Base-by-base conservation (phyloP, 306 rosid genomes). In the Carpinus fangiana region DNA sequence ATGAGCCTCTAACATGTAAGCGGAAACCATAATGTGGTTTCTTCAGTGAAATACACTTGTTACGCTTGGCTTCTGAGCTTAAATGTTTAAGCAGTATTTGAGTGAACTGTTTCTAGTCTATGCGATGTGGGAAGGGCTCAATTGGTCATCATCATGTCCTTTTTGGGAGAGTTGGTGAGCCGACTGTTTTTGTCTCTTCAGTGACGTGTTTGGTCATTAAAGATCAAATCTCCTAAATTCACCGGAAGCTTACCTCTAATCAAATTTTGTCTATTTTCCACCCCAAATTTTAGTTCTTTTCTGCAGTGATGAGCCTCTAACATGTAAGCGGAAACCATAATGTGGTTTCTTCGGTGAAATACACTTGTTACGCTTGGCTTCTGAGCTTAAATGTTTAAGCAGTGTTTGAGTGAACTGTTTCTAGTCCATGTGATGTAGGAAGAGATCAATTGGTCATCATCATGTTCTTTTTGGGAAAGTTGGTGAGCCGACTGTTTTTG, bases 1-100 rank as follows among this genome's bases (percentile, higher is more conserved):
- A 87, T 86, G 90, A 89, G 82, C 80, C 45, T 52, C 38, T 85
- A 86, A 87, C 92, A 84, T 54, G 75, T 82, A 89, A 84, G 89
- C 74, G 82, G 79, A 50, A 70, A 17, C 50, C 12, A 8, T 10
- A 3, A 16, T 16, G 2, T 62, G 83, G 80, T 41, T 79, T 86
- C 86, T 79, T 86, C 85, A 17, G 23, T 70, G 92, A 90, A 84
- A 84, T 86, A 7, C 28, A 0, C 73, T 67, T 92, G 90, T 82
- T 86, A 83, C 87, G 88, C 89, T 87, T 86, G 87, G 85, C 89
- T 90, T 90, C 93, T 87, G 84, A 87, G 93, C 93, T 78, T 56
- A 1, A 41, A 56, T 45, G 5, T 70, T 56, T 8, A 4, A 20
- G 17, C 18, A 23, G 7, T 43, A 12, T 23, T 7, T 16, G 11